A percentile compares a stretch with the other conserved stretches of the same genome.
Conservation (phyloP, 306 rosid genomes). For the Ziziphus jujuba region DNA sequence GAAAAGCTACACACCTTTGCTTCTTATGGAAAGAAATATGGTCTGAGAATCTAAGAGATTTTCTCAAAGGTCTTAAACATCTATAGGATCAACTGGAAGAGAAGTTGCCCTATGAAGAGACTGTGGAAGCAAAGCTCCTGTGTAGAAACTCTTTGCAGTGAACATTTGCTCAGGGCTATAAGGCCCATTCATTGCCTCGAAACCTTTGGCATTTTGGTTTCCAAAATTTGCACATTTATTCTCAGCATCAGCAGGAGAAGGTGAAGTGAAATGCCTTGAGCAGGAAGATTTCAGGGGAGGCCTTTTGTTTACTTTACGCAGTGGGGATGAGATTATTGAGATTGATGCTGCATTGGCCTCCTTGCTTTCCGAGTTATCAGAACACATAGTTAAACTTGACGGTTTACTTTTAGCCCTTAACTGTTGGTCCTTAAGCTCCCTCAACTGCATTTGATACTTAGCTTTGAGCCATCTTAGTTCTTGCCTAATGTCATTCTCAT, state of each 20-base stretch:
- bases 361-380: conserved; percentile 35
- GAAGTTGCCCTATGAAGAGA: conserved; percentile 89
- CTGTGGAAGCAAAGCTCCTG: conserved; percentile 59
- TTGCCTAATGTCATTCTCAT: conserved; percentile 88
- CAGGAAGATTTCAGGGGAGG: conserved; percentile 24
- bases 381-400: conserved; percentile 34
- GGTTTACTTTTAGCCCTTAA: conserved; percentile 44
- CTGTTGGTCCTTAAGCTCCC: conserved; percentile 80
- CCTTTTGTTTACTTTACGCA: conserved; percentile 30
- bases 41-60: conserved; percentile 20
- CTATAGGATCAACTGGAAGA: conserved; percentile 92
- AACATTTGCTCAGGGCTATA: conserved; percentile 45
- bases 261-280: conserved; percentile 29
- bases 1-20: conserved; percentile 22
- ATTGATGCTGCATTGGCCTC: conserved; percentile 29
- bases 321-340: conserved; percentile 25
- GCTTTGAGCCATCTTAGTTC: conserved; percentile 99
- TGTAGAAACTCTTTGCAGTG: conserved; percentile 63
- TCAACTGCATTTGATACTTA: conserved; percentile 84
- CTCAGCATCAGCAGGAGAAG: conserved; percentile 27
- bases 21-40: conserved; percentile 14
- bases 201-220: conserved; percentile 31
- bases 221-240: conserved; percentile 28
- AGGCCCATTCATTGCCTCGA: conserved; percentile 25
- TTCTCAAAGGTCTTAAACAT: conserved; percentile 39